These are phyloP conservation scores for Beauveria medogensis DNA, from an alignment of 2,329 filamentous ascomycete species.

Conservation along the genomic window DNA sequence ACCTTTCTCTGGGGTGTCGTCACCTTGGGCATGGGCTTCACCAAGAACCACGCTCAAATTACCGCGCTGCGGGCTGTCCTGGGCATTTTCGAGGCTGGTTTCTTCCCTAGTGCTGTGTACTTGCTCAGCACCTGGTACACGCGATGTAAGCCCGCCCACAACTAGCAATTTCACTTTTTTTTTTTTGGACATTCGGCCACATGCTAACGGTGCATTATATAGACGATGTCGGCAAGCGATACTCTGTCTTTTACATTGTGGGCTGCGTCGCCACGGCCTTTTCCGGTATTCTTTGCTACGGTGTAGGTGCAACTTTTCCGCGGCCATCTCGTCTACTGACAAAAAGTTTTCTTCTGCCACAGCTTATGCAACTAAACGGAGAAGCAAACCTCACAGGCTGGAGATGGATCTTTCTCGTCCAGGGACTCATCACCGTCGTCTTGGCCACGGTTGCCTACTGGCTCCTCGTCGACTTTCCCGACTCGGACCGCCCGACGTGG, in stretches of 20 bases:
- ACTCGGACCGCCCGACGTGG: conserved; percentile 43
- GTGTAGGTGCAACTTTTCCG: conserved; percentile 34
- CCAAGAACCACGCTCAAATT: conserved; percentile 41
- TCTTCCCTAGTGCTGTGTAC: conserved; percentile 64
- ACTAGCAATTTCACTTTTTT: not conserved
- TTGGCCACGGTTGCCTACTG: conserved; percentile 45
- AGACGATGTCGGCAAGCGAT: conserved; percentile 63
- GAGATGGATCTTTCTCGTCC: conserved; percentile 59
- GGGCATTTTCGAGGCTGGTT: conserved; percentile 60
- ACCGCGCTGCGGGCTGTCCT: conserved; percentile 50
- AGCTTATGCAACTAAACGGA: conserved; percentile 56
- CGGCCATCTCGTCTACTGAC: not conserved
- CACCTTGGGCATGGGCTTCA: conserved; percentile 61
- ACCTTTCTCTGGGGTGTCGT: conserved; percentile 50
- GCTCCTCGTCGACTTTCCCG: conserved; percentile 57
- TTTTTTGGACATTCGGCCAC: too few relatives aligned
- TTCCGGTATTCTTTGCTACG: conserved; percentile 61
- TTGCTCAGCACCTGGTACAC: conserved; percentile 68
- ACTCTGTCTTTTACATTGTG: conserved; percentile 61
- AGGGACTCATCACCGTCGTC: conserved; percentile 45
- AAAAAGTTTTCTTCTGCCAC: not conserved
- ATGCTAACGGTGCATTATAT: not conserved
- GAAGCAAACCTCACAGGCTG: conserved; percentile 47
- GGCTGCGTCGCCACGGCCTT: conserved; percentile 59
- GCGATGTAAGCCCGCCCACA: conserved; percentile 39